Evolutionary conservation across 2,329 filamentous ascomycete genomes (phyloP), one percentile per base, ranked within the genome.

Genomic region (Cladosporium sp.): DNA sequence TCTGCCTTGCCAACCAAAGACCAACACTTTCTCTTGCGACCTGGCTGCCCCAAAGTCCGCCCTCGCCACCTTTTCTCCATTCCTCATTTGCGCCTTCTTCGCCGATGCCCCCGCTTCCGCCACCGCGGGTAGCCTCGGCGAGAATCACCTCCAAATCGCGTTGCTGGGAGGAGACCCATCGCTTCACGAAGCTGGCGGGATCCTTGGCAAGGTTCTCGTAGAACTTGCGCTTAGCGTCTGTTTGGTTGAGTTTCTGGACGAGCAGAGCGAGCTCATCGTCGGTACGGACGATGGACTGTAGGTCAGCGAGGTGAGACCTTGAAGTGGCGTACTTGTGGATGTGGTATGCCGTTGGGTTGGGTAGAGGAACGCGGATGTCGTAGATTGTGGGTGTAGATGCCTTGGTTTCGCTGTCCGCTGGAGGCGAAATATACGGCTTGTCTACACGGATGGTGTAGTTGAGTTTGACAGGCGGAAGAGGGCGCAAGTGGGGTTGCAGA

Each of bases 391-490:
- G 84, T 45, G 81, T 75, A 3, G 88, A 85, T 15, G 71, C 58
- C 50, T 83, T 72, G 58, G 82, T 83, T 51, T 65, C 35, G 20
- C 58, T 46, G 33, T 61, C 65, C 64, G 92, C 92, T 15, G 45
- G 36, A 7, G 84, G 82, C 61, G 88, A 78, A 50, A 74, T 70
- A 60, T 76, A 76, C 52, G 69, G 62, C 54, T 72, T 71, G 67
- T 98, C 93, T 35, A 96, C 86, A 52, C 92, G 88, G 65, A 98
- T 93, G 7, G 91, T 98, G 73, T 96, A 98, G 18, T 83, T 78
- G 29, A 98, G 79, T 61, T 86, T 84, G 62, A 96, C 79, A 0
- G 93, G 90, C 5, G 88, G 83, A 1, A 96, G 78, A 2, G 88
- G 82, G 25, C 78, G 82, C 50, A 96, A 80, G 68, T 97, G 90